A percentile compares a stretch with the other conserved stretches of the same genome.
phyloP scores from a whole-genome alignment of 2,329 filamentous ascomycete genomes.

The Verticillium tricorpus region DNA sequence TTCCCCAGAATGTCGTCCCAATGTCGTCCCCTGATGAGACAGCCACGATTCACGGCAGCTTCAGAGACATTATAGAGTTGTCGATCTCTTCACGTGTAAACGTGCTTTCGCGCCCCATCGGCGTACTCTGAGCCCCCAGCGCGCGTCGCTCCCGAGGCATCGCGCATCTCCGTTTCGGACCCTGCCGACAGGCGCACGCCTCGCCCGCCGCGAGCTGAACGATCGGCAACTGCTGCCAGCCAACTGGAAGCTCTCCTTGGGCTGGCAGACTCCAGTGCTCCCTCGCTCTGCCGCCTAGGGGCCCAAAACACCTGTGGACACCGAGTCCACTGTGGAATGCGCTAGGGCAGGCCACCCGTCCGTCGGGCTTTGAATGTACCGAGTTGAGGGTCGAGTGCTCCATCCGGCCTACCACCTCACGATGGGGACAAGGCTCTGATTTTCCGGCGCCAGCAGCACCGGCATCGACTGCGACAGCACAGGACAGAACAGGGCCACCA shows the following conservation, averaged over 20 bases:
- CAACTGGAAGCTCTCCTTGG: not conserved
- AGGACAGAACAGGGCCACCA: not conserved
- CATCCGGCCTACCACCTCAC: not conserved
- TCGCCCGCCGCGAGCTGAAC: conserved; percentile 1
- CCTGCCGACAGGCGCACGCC: conserved; percentile 1
- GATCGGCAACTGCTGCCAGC: not conserved
- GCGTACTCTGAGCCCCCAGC: not conserved
- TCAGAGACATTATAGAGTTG: not conserved
- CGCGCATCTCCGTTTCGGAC: not conserved
- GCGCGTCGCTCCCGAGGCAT: not conserved
- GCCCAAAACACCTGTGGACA: not conserved
- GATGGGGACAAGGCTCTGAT: not conserved
- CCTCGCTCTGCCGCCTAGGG: not conserved
- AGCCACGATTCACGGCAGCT: not conserved
- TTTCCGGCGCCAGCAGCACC: not conserved
- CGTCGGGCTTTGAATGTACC: not conserved
- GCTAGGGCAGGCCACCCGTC: not conserved
- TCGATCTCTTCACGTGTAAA: not conserved
- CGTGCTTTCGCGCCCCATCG: not conserved
- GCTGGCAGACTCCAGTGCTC: not conserved
- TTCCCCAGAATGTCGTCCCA: no score
- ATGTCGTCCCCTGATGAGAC: not conserved
- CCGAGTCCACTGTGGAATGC: not conserved
- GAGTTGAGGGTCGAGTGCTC: not conserved
- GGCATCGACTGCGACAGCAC: not conserved